Base-by-base conservation (phyloP, 192 early-diverging fungal genomes). In the Podila horticola region DNA sequence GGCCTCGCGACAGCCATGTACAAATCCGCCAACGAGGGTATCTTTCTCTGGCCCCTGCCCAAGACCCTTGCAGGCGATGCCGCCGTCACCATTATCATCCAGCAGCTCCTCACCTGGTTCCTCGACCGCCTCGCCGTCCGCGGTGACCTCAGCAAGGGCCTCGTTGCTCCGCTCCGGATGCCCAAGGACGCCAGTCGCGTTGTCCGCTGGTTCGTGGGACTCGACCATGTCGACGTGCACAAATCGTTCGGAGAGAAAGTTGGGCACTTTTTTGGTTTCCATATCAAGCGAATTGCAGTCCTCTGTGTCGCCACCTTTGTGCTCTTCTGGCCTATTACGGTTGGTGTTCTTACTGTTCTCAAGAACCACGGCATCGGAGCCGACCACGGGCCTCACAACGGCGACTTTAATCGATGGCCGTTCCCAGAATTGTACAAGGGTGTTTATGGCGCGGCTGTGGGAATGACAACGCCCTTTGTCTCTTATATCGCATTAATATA, bases 401-500 rank as follows among this genome's bases (percentile, higher is more conserved):
- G 70, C 4, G 70, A 72, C 48, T 72, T 72, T 51, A 72, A 64
- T 13, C 33, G 38, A 1, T 72, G 70, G 70, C 70, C 70, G 17
- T 64, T 72, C 26, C 70, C 70, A 1, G 61, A 63, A 28, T 22
- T 72, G 33, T 72, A 64, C 62, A 72, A 72, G 62, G 70, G 70
- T 15, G 41, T 72, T 19, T 72, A 64, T 58, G 70, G 61, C 8
- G 63, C 63, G 20, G 62, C 62, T 2, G 52, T 45, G 12, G 70
- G 70, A 11, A 72, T 72, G 31, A 72, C 62, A 24, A 72, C 70
- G 33, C 70, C 70, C 38, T 64, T 72, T 38, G 52, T 72, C 34
- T 64, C 61, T 17, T 72, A 72, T 38, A 64, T 72, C 33, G 70
- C 70, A 7, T n/a, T 72, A n/a, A 58, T 72, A 13, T 72, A 72